Conservation (phyloP, 1,284 basidiomycete species). For the Boletellus sp. region DNA sequence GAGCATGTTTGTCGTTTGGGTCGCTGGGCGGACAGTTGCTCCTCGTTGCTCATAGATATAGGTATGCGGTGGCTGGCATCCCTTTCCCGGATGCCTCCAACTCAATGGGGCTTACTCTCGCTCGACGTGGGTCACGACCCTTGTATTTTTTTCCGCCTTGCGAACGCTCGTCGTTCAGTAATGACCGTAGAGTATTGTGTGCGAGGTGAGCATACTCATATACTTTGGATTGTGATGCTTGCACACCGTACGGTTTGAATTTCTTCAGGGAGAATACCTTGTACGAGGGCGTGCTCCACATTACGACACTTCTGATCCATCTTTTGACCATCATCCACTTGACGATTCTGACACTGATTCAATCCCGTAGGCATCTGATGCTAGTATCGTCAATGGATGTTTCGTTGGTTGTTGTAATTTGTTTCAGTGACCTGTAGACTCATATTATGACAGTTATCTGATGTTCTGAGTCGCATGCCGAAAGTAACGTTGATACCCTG, state of each 20-base stretch:
- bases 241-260: conserved; percentile 55
- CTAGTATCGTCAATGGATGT: neutral
- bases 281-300: conserved; percentile 67
- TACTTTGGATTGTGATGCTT: conserved; percentile 47
- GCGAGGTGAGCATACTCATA: conserved; percentile 34
- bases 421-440: neutral
- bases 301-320: conserved; percentile 63
- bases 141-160: conserved; percentile 36
- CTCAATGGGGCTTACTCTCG: conserved; percentile 89
- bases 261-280: conserved; percentile 85
- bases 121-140: conserved; percentile 48
- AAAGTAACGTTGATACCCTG: too few relatives aligned
- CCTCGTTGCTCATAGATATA: conserved; percentile 78
- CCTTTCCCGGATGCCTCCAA: conserved; percentile 45
- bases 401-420: neutral
- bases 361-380: neutral
- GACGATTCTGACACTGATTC: conserved; percentile 9
- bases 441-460: too few relatives aligned
- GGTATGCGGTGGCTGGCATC: conserved; percentile 75
- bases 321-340: neutral
- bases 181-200: neutral
- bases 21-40: conserved; percentile 38
- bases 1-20: conserved; percentile 56
- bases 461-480: too few relatives aligned
- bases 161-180: conserved; percentile 48